Base-by-base conservation (phyloP, 495 filamentous ascomycete species). In the Hyaloscypha finlandica region DNA sequence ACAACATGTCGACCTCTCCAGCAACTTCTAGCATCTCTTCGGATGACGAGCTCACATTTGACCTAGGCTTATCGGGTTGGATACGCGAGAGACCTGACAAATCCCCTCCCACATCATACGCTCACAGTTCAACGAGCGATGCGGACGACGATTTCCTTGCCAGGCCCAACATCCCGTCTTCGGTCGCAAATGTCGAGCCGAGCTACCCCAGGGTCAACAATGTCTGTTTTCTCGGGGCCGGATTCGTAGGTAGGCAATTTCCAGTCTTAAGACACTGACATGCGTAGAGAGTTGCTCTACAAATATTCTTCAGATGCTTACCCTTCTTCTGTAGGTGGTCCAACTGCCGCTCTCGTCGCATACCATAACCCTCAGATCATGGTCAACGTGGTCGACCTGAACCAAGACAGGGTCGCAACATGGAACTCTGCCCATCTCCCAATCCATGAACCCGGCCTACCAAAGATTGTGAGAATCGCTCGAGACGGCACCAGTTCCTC, bases 351-450 rank as follows among this genome's bases (percentile, higher is more conserved):
- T 29, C 81, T 93, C 39, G 87, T 92, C 37, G 91, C 91, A 16
- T 81, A 83, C 70, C 83, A 90, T 54, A 90, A 90, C 68, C 89
- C 89, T 0, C 72, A 85, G 20, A 80, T 93, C 42, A 71, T 73
- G 12, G 88, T 93, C 29, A 89, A 86, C 12, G 89, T 93, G 19
- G 86, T 92, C 31, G 91, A 93, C 72, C 77, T 85, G 56, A 86
- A 90, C 73, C 79, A 78, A 30, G 66, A 71, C 12, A 83, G 90
- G 12, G 88, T 94, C 67, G 78, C 77, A 32, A 80, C 81, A 39
- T 94, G 90, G 91, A 89, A 91, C 64, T 90, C 89, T 2, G 71
- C 79, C 35, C 83, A 87, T 65, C 81, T 92, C 42, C 91, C 91
- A 4, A 92, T 94, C 60, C 88, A 90, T 73, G 91, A 94, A 73